Evolutionary conservation across 805 yeast species (phyloP).

Genomic region (Kodamaea jinghongensis): DNA sequence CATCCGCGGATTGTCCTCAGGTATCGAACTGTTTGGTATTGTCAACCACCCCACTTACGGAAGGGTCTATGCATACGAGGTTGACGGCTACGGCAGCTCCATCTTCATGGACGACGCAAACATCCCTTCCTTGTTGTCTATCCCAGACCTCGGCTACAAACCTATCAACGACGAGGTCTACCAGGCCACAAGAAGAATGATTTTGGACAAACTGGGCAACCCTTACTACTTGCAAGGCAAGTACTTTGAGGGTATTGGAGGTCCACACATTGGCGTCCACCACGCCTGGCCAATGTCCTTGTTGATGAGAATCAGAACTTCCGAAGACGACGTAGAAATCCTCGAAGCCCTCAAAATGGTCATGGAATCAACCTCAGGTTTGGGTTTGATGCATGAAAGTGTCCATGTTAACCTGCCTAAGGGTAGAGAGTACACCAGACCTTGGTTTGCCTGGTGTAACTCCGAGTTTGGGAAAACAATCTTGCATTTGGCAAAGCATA

Average conservation of each 20-base stretch:
- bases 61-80: slow-evolving; percentile 80
- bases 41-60: slow-evolving; percentile 70
- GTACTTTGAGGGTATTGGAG: slow-evolving; percentile 76
- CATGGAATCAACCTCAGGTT: slow-evolving; percentile 61
- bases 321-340: slow-evolving; percentile 71
- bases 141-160: slow-evolving; percentile 76
- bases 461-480: slow-evolving; percentile 88
- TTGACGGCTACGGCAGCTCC: slow-evolving; percentile 79
- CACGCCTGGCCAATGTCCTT: slow-evolving; percentile 92
- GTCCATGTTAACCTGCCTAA: slow-evolving; percentile 57
- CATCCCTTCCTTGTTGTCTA: slow-evolving; percentile 73
- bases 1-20: slow-evolving; percentile 46
- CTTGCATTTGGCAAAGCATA: slow-evolving; percentile 67
- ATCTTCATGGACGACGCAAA: slow-evolving; percentile 89
- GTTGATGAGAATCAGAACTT: slow-evolving; percentile 71
- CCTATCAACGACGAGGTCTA: slow-evolving; percentile 54
- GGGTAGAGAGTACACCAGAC: slow-evolving; percentile 60
- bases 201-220: slow-evolving; percentile 64
- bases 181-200: slow-evolving; percentile 76
- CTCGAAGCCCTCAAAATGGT: slow-evolving; percentile 45
- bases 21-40: slow-evolving; percentile 62
- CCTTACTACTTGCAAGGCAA: slow-evolving; percentile 72
- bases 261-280: slow-evolving; percentile 81
- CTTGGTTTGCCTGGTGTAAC: slow-evolving; percentile 96
- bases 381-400: slow-evolving; percentile 85